A percentile compares a stretch with the other conserved stretches of the same genome.
Conservation (phyloP, 345 rosid species). For the Adansonia digitata region DNA sequence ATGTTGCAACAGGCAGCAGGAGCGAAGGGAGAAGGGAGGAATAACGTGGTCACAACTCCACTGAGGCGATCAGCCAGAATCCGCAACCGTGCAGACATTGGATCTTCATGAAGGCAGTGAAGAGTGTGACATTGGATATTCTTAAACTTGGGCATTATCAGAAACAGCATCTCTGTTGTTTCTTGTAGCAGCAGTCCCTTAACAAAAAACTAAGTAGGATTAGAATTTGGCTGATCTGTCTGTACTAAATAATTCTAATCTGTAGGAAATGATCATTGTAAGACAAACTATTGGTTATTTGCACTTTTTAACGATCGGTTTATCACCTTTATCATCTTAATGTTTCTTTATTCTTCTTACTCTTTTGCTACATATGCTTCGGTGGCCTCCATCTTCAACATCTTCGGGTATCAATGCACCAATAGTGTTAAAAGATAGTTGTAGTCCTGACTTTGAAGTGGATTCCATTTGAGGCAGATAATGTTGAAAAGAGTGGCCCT, state of each 20-base stretch:
- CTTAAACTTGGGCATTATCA: neutral
- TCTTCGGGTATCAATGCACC: neutral
- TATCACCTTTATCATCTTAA: neutral
- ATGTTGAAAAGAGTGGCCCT: no score
- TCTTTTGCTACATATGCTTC: no score
- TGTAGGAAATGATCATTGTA: neutral
- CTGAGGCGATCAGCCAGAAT: constrained; percentile 48
- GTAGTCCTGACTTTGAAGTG: neutral
- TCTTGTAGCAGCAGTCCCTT: constrained; percentile 7
- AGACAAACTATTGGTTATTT: neutral
- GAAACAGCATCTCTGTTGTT: constrained; percentile 30
- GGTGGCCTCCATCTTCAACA: no score
- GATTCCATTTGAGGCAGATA: neutral
- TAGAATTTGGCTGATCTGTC: neutral
- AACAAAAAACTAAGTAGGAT: neutral
- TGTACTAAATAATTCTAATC: neutral
- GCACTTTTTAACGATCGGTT: neutral
- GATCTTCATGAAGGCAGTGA: constrained; percentile 25
- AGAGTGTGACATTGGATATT: neutral
- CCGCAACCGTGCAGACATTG: constrained; percentile 14
- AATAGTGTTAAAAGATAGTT: neutral
- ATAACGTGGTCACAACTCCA: constrained; percentile 21
- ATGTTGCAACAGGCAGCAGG: constrained; percentile 24
- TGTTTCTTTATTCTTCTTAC: no score
- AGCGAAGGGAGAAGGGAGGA: constrained; percentile 15